phyloP scores from a whole-genome alignment of 2,329 filamentous ascomycete genomes.

The Aureobasidium sp. region DNA sequence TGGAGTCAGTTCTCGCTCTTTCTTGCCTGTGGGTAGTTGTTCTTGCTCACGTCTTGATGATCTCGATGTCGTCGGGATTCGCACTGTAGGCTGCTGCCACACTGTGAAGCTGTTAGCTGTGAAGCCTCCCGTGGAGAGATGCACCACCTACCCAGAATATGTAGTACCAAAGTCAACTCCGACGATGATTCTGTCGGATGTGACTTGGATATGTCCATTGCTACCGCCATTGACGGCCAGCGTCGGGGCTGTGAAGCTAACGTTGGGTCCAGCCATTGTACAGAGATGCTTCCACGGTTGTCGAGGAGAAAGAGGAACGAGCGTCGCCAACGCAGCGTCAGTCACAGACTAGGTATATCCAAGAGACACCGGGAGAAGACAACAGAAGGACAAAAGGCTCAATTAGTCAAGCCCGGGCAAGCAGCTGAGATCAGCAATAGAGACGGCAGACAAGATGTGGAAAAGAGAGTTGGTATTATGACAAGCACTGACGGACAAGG shows the following conservation, averaged over 20 bases:
- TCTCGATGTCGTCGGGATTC: slow-evolving; percentile 71
- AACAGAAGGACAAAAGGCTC: not conserved
- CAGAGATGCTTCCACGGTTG: not conserved
- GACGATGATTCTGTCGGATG: slow-evolving; percentile 40
- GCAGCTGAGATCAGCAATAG: not conserved
- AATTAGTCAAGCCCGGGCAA: not conserved
- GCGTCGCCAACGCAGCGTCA: not conserved
- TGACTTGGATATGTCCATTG: not conserved
- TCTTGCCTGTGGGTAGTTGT: not conserved
- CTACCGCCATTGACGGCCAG: not conserved
- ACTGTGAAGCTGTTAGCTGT: slow-evolving; percentile 30
- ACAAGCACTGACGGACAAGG: slow-evolving; percentile 6
- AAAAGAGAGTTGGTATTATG: not conserved
- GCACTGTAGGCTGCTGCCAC: slow-evolving; percentile 55
- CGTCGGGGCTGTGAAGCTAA: slow-evolving; percentile 4
- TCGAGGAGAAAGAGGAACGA: not conserved
- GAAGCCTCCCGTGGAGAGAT: not conserved
- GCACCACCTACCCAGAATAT: slow-evolving; percentile 40
- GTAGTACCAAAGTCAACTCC: slow-evolving; percentile 79
- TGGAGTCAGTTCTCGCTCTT: not conserved
- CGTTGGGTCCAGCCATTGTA: slow-evolving; percentile 4
- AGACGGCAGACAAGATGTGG: not conserved
- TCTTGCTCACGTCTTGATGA: slow-evolving; percentile 56
- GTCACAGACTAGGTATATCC: not conserved
- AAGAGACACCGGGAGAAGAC: not conserved